A percentile compares a stretch with the other conserved stretches of the same genome.
Conservation (phyloP, 192 early-diverging fungal genomes). For the Lobosporangium transversale region DNA sequence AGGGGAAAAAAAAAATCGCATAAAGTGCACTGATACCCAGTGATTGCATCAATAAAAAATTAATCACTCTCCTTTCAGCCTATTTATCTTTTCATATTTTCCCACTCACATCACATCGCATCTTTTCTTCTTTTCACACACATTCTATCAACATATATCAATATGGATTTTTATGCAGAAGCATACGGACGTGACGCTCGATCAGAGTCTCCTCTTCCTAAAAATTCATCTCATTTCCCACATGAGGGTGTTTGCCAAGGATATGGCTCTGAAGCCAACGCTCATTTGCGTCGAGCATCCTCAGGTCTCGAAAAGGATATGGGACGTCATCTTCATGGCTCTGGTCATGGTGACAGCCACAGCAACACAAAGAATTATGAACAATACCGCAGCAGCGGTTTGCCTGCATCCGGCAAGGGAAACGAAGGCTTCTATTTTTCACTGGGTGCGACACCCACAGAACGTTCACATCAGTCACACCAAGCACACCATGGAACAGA, state of each 20-base stretch:
- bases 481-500: not conserved
- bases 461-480: not conserved
- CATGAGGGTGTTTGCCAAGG: slow-evolving; percentile 9
- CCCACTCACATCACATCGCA: not conserved
- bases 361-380: not conserved
- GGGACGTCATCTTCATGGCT: not conserved
- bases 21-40: no score
- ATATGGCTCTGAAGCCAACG: slow-evolving; percentile 42
- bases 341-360: not conserved
- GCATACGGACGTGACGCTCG: slow-evolving; percentile 14
- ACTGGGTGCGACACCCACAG: not conserved
- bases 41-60: no score
- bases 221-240: not conserved
- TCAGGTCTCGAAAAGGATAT: slow-evolving; percentile 35
- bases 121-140: not conserved
- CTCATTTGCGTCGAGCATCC: slow-evolving; percentile 44
- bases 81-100: not conserved
- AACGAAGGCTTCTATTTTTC: slow-evolving; percentile 1
- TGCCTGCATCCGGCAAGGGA: slow-evolving; percentile 11
- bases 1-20: no score
- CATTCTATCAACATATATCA: slow-evolving; percentile 3
- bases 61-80: no score
- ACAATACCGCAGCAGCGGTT: no score
- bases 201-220: not conserved
- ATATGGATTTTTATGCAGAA: slow-evolving; percentile 47